Evolutionary conservation across 164 flowering plant species (phyloP).

Genomic region (Chimonanthus salicifolius): DNA sequence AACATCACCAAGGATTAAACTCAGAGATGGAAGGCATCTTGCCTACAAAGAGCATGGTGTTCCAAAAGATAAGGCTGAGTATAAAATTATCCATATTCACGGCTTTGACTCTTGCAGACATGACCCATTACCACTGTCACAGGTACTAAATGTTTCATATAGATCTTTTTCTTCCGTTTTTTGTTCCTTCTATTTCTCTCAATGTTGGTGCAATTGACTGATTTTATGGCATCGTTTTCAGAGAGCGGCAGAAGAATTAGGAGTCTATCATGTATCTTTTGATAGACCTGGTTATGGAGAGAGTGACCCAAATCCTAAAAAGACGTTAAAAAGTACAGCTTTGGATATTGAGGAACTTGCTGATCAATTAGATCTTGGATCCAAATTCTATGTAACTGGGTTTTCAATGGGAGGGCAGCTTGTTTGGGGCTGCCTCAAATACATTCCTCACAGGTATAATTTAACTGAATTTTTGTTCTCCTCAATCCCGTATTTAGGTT

Average conservation of each 20-base stretch:
- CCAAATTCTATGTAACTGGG: slow-evolving; percentile 53
- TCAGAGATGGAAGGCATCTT: slow-evolving; percentile 67
- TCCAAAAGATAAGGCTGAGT: slow-evolving; percentile 46
- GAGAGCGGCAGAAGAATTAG: slow-evolving; percentile 46
- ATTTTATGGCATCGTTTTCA: slow-evolving; percentile 16
- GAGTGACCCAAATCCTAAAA: slow-evolving; percentile 60
- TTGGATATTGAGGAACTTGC: slow-evolving; percentile 71
- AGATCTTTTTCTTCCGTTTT: not conserved
- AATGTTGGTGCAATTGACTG: not conserved
- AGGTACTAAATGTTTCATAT: slow-evolving; percentile 26
- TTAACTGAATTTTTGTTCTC: not conserved
- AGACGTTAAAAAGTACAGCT: slow-evolving; percentile 47
- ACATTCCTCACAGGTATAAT: slow-evolving; percentile 38
- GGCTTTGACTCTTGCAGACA: slow-evolving; percentile 52
- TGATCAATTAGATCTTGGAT: slow-evolving; percentile 53
- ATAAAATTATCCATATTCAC: slow-evolving; percentile 50
- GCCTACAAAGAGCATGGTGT: slow-evolving; percentile 72
- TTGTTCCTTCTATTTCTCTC: not conserved
- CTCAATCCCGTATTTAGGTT: too few relatives aligned
- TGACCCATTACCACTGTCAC: slow-evolving; percentile 26
- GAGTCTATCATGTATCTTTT: slow-evolving; percentile 49
- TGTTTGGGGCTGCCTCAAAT: slow-evolving; percentile 32
- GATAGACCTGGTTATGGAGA: slow-evolving; percentile 80
- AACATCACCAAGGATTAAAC: slow-evolving; percentile 61
- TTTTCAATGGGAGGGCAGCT: slow-evolving; percentile 52